Evolutionary conservation across 371 early-diverging fungal genomes (phyloP), one percentile per base, ranked within the genome.

Genomic region (Apophysomyces sp.): DNA sequence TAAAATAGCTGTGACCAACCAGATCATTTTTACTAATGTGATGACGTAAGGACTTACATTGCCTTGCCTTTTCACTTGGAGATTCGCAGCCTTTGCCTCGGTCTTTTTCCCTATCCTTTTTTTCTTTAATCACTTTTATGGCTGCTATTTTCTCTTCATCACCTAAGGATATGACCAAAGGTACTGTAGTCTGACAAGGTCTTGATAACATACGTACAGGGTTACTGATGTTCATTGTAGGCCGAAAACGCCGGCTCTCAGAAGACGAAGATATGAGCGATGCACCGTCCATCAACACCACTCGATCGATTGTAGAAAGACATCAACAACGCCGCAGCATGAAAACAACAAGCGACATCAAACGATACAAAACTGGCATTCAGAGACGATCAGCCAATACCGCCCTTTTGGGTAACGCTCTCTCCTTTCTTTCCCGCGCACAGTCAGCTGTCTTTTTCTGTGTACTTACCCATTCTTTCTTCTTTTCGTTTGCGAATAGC

Each of bases 211-310:
- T 53, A 15, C 18, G 28, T 16, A 12, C 52, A 51, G 13, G 52
- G 28, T 8, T 15, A 53, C 5, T 53, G 7, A 24, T 37, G 21
- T 26, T 52, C 21, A 11, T 51, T 39, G 2, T 66, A 78, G 79
- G 76, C 26, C 70, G 74, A 27, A 78, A 78, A 60, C 73, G 80
- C 34, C 66, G 80, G 40, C 67, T 69, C 54, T 73, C 74, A 41
- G 80, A 76, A 67, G 80, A 80, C 68, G 80, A 80, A 63, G 80
- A 80, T 53, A 80, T 80, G 80, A 37, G 56, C 55, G 80, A 75
- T 51, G 72, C 64, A 32, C 40, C 58, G 12, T 15, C 41, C 15
- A 53, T 44, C 28, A 26, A 15, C 8, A 21, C 27, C 27, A n/a
- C 62, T 24, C 57, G 63, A 34, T 57, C 56, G 6, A 51, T 41